phyloP scores from a whole-genome alignment of 2,329 filamentous ascomycete genomes.

The Claviceps citrina region DNA sequence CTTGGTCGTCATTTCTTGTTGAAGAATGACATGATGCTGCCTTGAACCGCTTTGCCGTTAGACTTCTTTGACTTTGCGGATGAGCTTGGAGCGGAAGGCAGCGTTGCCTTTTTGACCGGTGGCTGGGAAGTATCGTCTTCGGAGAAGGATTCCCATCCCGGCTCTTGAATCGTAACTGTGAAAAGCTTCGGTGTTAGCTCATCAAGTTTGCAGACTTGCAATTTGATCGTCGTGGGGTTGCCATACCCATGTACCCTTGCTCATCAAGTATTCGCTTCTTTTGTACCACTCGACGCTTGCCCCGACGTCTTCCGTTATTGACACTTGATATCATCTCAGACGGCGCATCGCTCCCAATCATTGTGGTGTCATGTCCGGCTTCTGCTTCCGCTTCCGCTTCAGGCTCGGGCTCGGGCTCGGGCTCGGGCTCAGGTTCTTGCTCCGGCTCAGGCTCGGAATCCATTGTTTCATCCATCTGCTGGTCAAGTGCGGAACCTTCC shows the following conservation, averaged over 20 bases:
- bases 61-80: constrained; percentile 41
- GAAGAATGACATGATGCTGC: constrained; percentile 88
- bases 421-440: constrained; percentile 12
- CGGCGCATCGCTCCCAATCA: constrained; percentile 27
- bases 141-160: constrained; percentile 82
- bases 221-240: not conserved
- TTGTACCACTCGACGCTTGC: constrained; percentile 66
- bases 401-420: constrained; percentile 22
- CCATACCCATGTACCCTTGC: constrained; percentile 73
- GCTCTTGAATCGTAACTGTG: constrained; percentile 70
- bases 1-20: constrained; percentile 49
- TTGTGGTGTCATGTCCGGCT: constrained; percentile 15
- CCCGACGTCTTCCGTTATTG: constrained; percentile 51
- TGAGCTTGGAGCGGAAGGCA: constrained; percentile 27
- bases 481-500: constrained; percentile 22
- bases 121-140: constrained; percentile 58
- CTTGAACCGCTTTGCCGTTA: constrained; percentile 46
- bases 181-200: not conserved
- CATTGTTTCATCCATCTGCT: constrained; percentile 22
- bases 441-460: constrained; percentile 14
- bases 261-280: constrained; percentile 80
- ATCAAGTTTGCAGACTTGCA: not conserved
- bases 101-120: constrained; percentile 37
- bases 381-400: constrained; percentile 22
- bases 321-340: constrained; percentile 38